Conservation (phyloP, 2,329 filamentous ascomycete species). For the Xylariaceae sp. region DNA sequence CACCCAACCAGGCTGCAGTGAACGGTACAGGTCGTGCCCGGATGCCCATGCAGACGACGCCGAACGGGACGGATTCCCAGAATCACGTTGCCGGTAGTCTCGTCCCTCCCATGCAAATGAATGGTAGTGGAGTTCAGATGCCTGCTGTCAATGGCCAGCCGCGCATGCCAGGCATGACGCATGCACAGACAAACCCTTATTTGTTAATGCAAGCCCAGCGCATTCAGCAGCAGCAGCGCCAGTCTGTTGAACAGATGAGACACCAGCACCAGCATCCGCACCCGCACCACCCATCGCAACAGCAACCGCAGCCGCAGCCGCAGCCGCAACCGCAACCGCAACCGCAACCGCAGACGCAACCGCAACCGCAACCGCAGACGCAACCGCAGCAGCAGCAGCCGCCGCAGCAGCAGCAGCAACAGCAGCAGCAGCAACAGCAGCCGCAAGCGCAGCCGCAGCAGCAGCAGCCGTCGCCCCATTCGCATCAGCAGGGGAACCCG, state of each 20-base stretch:
- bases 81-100: slow-evolving; percentile 44
- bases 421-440: slow-evolving; percentile 21
- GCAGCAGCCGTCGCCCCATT: slow-evolving; percentile 23
- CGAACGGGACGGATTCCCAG: slow-evolving; percentile 40
- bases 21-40: slow-evolving; percentile 41
- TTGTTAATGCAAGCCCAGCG: slow-evolving; percentile 57
- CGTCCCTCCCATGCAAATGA: slow-evolving; percentile 51
- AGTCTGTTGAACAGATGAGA: slow-evolving; percentile 39
- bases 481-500: slow-evolving; percentile 30
- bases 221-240: slow-evolving; percentile 58
- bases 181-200: slow-evolving; percentile 40
- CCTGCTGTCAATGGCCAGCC: slow-evolving; percentile 52
- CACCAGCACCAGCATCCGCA: slow-evolving; percentile 31
- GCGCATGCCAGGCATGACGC: slow-evolving; percentile 49
- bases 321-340: slow-evolving; percentile 18
- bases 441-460: slow-evolving; percentile 20
- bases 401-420: slow-evolving; percentile 30
- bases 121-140: slow-evolving; percentile 62
- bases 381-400: slow-evolving; percentile 28
- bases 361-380: slow-evolving; percentile 30
- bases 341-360: slow-evolving; percentile 23
- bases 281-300: slow-evolving; percentile 23
- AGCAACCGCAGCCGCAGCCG: slow-evolving; percentile 22
- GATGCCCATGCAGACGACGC: slow-evolving; percentile 46
- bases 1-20: slow-evolving; percentile 37